Evolutionary conservation across 2,329 filamentous ascomycete species (phyloP).

Genomic region (Massarina eburnea): DNA sequence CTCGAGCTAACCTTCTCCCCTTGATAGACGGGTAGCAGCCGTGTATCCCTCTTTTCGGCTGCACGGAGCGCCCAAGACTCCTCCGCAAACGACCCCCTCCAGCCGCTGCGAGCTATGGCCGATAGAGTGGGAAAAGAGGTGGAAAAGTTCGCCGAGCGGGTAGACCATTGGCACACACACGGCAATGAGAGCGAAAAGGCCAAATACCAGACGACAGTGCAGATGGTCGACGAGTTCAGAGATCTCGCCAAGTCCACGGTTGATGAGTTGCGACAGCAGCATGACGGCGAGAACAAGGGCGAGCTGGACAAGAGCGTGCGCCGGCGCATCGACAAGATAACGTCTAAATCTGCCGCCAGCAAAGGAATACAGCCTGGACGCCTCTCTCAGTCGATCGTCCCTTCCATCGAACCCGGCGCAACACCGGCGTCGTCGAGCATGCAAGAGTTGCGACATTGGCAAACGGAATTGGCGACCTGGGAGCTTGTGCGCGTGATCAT

Average conservation of each 20-base stretch:
- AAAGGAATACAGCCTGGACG: slow-evolving; percentile 17
- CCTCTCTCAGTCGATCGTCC: slow-evolving; percentile 18
- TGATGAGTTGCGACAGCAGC: slow-evolving; percentile 47
- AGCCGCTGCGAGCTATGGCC: slow-evolving; percentile 64
- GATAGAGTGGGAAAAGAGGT: slow-evolving; percentile 77
- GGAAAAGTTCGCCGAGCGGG: slow-evolving; percentile 78
- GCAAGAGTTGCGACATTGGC: slow-evolving; percentile 64
- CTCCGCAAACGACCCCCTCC: slow-evolving; percentile 49
- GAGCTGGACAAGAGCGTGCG: slow-evolving; percentile 34
- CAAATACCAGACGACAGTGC: slow-evolving; percentile 55
- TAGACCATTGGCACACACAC: slow-evolving; percentile 67
- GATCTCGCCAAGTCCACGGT: slow-evolving; percentile 56
- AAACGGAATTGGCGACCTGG: slow-evolving; percentile 89
- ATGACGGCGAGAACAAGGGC: slow-evolving; percentile 42
- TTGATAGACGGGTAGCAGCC: not conserved
- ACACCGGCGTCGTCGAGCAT: slow-evolving; percentile 39
- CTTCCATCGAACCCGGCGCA: slow-evolving; percentile 17
- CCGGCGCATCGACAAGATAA: slow-evolving; percentile 36
- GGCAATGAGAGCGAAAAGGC: slow-evolving; percentile 41
- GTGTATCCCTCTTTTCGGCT: slow-evolving; percentile 8
- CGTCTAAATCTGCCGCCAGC: slow-evolving; percentile 16
- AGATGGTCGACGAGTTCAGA: slow-evolving; percentile 45
- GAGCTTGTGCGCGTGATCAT: slow-evolving; percentile 77
- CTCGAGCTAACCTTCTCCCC: not conserved
- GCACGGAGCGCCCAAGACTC: slow-evolving; percentile 15